Conservation (phyloP, 2,329 filamentous ascomycete genomes). For the Fusarium sp. region DNA sequence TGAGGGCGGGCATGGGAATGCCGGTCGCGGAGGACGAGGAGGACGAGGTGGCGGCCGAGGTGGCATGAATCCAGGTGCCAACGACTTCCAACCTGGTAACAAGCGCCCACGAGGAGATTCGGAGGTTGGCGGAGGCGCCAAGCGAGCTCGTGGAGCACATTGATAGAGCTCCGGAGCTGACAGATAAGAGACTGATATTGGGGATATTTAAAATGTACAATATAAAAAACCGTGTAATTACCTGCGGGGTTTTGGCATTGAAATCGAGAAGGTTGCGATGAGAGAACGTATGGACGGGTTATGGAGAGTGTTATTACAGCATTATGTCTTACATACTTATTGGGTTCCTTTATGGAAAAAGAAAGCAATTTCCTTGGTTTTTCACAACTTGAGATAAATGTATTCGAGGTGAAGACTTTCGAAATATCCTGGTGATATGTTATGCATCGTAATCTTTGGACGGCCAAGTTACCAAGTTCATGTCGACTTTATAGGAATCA, state of each 20-base stretch:
- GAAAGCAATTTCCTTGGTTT: conserved; percentile 35
- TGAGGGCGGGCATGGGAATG: conserved; percentile 46
- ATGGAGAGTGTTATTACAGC: conserved; percentile 23
- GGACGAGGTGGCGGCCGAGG: conserved; percentile 56
- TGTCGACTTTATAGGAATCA: too few species aligned
- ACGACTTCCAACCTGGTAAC: conserved; percentile 66
- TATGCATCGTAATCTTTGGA: too few species aligned
- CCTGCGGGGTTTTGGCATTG: conserved; percentile 23
- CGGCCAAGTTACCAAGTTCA: too few species aligned
- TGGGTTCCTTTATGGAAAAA: conserved; percentile 40
- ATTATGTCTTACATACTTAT: conserved; percentile 33
- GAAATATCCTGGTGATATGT: too few species aligned
- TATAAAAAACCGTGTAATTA: conserved; percentile 38
- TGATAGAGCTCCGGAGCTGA: conserved; percentile 34
- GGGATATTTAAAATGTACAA: conserved; percentile 37
- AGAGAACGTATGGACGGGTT: conserved; percentile 20
- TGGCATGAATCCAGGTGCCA: conserved; percentile 59
- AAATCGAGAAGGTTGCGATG: conserved; percentile 24
- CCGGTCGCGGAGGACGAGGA: conserved; percentile 52
- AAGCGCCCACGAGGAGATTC: conserved; percentile 66
- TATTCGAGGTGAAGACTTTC: too few species aligned
- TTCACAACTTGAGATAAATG: background rate
- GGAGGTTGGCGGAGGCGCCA: conserved; percentile 53
- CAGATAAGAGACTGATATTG: conserved; percentile 1
- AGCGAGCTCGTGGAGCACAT: conserved; percentile 54